Percentiles rank a stretch among this genome's conserved stretches.
Evolutionary conservation across 1,139 yeast genomes (phyloP).

Genomic region (Meyerozyma sp.): DNA sequence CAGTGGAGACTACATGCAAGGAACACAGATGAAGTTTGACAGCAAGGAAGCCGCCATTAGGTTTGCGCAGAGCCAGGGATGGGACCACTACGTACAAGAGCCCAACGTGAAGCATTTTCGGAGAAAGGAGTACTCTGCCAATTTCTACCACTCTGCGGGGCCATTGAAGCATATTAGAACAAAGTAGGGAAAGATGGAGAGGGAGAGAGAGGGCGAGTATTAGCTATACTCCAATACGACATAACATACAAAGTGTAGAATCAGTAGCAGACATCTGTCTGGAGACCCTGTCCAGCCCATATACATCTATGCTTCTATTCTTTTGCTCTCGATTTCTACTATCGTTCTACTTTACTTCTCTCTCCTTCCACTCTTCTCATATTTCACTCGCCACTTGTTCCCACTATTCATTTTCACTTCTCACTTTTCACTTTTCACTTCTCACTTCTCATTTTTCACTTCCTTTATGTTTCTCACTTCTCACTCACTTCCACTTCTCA

Average conservation of each 20-base stretch:
- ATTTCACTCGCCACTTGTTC: too few species aligned
- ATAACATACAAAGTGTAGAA: background rate
- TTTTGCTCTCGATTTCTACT: too few species aligned
- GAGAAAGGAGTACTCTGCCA: constrained; percentile 69
- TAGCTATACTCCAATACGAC: background rate
- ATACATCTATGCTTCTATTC: too few species aligned
- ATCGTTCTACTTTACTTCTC: too few species aligned
- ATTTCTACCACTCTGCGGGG: constrained; percentile 66
- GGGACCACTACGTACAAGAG: constrained; percentile 81
- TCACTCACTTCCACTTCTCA: background rate
- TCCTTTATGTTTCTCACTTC: too few species aligned
- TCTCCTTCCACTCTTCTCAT: too few species aligned
- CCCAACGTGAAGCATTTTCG: constrained; percentile 72
- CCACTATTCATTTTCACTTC: too few species aligned
- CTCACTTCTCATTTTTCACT: too few species aligned
- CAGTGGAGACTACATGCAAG: constrained; percentile 82
- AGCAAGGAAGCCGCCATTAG: constrained; percentile 71
- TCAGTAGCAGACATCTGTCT: background rate
- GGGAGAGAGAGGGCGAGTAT: background rate
- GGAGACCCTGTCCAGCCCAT: too few species aligned
- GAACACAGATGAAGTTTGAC: constrained; percentile 71
- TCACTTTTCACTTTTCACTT: background rate
- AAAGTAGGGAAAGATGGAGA: constrained; percentile 34
- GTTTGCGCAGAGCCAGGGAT: constrained; percentile 81
- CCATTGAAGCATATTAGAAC: constrained; percentile 81